A percentile compares a stretch with the other conserved stretches of the same genome.
These are phyloP conservation scores for Arabidopsis arenosa DNA, from an alignment of 345 rosid genomes.

Conservation along the genomic window DNA sequence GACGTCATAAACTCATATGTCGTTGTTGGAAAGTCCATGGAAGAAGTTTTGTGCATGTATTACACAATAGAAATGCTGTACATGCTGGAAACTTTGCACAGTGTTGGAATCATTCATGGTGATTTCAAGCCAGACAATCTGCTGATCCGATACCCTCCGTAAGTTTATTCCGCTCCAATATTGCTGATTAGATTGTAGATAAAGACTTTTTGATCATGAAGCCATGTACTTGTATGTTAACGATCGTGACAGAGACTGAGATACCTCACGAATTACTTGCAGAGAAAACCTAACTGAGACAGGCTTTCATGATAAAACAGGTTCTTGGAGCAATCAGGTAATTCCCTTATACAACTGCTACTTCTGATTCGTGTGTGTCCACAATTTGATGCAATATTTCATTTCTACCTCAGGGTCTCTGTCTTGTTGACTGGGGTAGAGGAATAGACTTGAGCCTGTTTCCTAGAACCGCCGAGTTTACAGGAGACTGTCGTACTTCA, in stretches of 20 bases:
- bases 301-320: slow-evolving; percentile 60
- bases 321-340: slow-evolving; percentile 85
- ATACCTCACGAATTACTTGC: slow-evolving; percentile 27
- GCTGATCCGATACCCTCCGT: slow-evolving; percentile 80
- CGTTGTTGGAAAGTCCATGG: slow-evolving; percentile 81
- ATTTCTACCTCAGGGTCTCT: slow-evolving; percentile 71
- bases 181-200: slow-evolving; percentile 6
- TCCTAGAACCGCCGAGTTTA: slow-evolving; percentile 60
- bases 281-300: slow-evolving; percentile 69
- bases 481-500: slow-evolving; percentile 87
- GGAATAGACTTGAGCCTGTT: slow-evolving; percentile 88
- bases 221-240: slow-evolving; percentile 8
- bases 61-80: slow-evolving; percentile 89
- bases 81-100: slow-evolving; percentile 88
- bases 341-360: slow-evolving; percentile 11
- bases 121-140: slow-evolving; percentile 98
- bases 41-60: slow-evolving; percentile 85
- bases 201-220: background rate
- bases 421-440: slow-evolving; percentile 97
- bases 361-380: slow-evolving; percentile 16
- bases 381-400: slow-evolving; percentile 10
- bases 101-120: slow-evolving; percentile 90
- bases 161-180: slow-evolving; percentile 23
- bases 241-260: slow-evolving; percentile 25
- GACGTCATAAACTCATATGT: slow-evolving; percentile 87